Evolutionary conservation across 2,329 filamentous ascomycete genomes (phyloP), one percentile per base, ranked within the genome.

Genomic region (Gliomastix tumulicola): DNA sequence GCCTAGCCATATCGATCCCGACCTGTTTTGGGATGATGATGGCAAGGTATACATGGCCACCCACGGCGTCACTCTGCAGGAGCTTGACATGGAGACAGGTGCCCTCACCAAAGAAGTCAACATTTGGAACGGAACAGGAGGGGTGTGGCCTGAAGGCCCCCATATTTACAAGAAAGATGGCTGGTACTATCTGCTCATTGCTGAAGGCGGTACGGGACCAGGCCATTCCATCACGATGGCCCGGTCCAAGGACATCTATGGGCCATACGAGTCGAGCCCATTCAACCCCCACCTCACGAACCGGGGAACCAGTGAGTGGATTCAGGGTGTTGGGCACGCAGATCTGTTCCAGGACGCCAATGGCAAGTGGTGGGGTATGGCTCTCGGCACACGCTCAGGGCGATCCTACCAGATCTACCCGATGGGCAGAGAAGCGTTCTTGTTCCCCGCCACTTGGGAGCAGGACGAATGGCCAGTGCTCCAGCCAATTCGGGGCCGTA

Each of bases 381-480:
- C 38, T n/a, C 28, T 46, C 20, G 42, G 42, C 22, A 35, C 33
- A 13, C 39, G 44, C 21, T 31, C 41, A 9, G 37, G 45, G 7
- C 31, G n/a, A 11, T 43, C 43, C 30, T 38, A 34, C 23, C 45
- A 48, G 5, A 43, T 56, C 21, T 72, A 68, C 41, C 68, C 71
- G 0, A 73, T 75, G 71, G 73, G 72, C 2, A 57, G 74, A 10
- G 74, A 79, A 47, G 65, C 67, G 0, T 63, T 73, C 1, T 50
- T 75, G 5, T 61, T 57, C 4, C 60, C 68, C 0, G 69, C 66
- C 8, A 66, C 54, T 1, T 79, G 70, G 74, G 40, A 60, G 0
- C 48, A 60, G 7, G 65, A 59, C 0, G 57, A 65, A 11, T 77
- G 68, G 64, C 73, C 73, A 0, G 31, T 64, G 33, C 42, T 66